Evolutionary conservation across 768 basidiomycete genomes (phyloP), one percentile per base, ranked within the genome.

Genomic region (Cyclocybe cylindracea): DNA sequence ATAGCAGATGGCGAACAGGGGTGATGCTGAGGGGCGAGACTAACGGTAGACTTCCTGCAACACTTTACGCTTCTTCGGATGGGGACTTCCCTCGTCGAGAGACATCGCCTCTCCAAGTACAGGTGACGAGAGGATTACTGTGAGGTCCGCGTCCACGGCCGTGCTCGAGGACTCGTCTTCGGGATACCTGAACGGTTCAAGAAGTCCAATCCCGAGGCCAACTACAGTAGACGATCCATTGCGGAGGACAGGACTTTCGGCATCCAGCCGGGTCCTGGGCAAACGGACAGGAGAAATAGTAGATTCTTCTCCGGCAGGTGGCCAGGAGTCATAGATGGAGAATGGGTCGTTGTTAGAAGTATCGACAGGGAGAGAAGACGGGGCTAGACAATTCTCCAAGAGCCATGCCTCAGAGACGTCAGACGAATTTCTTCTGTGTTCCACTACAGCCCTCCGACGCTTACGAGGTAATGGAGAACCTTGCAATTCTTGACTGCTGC

Each of bases 241-340:
- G 50, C 79, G 69, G 39, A 82, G 62, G 13, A 86, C 78, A 24
- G 85, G 86, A 52, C 85, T 86, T 53, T 82, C 83, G 8, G 64
- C 61, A 39, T 74, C 73, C 36, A 67, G 55, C 16, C 58, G 65
- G 14, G 70, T 63, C 50, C 69, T 65, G 29, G 69, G 57, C 29
- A 70, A 62, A 41, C 64, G 65, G 37, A 59, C 66, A 29, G 63
- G 65, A 35, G 65, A 60, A 14, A 54, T 55, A 46, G 42, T 59
- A 10, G 49, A 50, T 41, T 53, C 60, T 34, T 63, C 68, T 44
- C 54, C 54, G 18, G 68, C 58, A 33, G 67, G 50, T 37, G 65
- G 64, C 71, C 76, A 72, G 34, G 75, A 66, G 24, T 70, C 70
- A 57, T 74, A 80, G n/a, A 77, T 65, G 39, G 71, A 70, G 49